phyloP scores from a whole-genome alignment of 2,329 filamentous ascomycete species.

The Trichophyton simii region DNA sequence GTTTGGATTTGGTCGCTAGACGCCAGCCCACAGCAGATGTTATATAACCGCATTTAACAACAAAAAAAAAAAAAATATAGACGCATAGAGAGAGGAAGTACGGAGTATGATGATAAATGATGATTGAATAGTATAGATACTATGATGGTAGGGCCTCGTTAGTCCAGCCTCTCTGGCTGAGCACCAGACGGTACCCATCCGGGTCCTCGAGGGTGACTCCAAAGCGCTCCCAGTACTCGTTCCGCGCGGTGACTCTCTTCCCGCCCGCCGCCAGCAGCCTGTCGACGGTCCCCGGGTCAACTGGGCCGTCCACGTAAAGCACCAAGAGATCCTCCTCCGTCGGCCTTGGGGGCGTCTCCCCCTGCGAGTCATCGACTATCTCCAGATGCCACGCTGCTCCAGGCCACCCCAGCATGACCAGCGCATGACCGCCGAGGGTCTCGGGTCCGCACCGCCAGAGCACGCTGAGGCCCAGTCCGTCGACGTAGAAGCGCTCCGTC shows the following conservation, averaged over 20 bases:
- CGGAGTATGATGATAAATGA: background rate
- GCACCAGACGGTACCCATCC: conserved; percentile 36
- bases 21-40: background rate
- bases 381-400: conserved; percentile 33
- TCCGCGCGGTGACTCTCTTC: conserved; percentile 27
- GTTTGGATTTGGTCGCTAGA: conserved; percentile 54
- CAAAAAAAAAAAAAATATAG: background rate
- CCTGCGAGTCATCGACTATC: conserved; percentile 30
- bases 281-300: conserved; percentile 21
- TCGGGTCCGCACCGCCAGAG: conserved; percentile 27
- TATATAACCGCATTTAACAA: background rate
- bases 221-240: conserved; percentile 23
- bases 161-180: conserved; percentile 16
- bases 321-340: conserved; percentile 36
- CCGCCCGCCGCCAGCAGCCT: conserved; percentile 26
- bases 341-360: conserved; percentile 20
- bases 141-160: background rate
- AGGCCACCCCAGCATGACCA: conserved; percentile 33
- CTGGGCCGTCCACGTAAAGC: conserved; percentile 30
- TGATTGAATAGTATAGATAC: background rate
- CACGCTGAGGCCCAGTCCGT: conserved; percentile 30
- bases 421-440: conserved; percentile 26
- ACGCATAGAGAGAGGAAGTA: background rate
- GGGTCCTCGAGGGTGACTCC: conserved; percentile 36
- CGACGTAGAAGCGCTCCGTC: conserved; percentile 33